Conservation (phyloP, 257 asterid genomes). For the Haberlea rhodopensis region DNA sequence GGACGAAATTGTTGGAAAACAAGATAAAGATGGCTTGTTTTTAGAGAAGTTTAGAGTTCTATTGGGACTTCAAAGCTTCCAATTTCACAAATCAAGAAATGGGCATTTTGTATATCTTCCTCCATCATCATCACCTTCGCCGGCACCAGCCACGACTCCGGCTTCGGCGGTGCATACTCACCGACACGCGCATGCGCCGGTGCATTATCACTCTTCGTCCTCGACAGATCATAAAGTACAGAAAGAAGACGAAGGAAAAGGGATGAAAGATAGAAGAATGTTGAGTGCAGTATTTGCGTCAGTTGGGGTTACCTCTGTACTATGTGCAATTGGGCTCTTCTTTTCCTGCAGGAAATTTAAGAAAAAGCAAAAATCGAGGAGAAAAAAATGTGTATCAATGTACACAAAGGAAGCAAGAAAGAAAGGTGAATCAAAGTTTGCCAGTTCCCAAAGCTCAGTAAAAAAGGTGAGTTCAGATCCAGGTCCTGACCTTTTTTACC, state of each 20-base stretch:
- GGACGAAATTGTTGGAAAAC: slow-evolving; percentile 19
- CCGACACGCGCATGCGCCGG: slow-evolving; percentile 19
- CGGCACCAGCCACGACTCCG: slow-evolving; percentile 23
- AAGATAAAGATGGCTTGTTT: slow-evolving; percentile 24
- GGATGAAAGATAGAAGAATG: slow-evolving; percentile 20
- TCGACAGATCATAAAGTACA: slow-evolving; percentile 36
- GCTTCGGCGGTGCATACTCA: slow-evolving; percentile 26
- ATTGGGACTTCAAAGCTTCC: slow-evolving; percentile 43
- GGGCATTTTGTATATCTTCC: slow-evolving; percentile 14
- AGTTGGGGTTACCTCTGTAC: slow-evolving; percentile 42
- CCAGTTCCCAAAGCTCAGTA: slow-evolving; percentile 42
- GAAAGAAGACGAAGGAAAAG: slow-evolving; percentile 27
- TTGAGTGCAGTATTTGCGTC: slow-evolving; percentile 54
- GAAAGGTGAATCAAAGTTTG: slow-evolving; percentile 44
- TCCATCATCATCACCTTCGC: slow-evolving; percentile 37
- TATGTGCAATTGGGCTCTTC: slow-evolving; percentile 48
- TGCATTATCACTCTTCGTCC: slow-evolving; percentile 30
- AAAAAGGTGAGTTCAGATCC: slow-evolving; percentile 74
- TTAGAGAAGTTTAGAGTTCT: slow-evolving; percentile 53
- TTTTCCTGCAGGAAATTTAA: slow-evolving; percentile 46
- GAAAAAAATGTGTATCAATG: slow-evolving; percentile 31
- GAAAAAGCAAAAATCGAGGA: slow-evolving; percentile 46
- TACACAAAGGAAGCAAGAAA: slow-evolving; percentile 39
- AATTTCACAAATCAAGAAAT: slow-evolving; percentile 25
- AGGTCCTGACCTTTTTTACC: slow-evolving; percentile 78